A percentile compares a stretch with the other conserved stretches of the same genome.
These are phyloP conservation scores for Nitzschia putrida DNA, from an alignment of 108 stramenopile genomes.

Conservation along the genomic window DNA sequence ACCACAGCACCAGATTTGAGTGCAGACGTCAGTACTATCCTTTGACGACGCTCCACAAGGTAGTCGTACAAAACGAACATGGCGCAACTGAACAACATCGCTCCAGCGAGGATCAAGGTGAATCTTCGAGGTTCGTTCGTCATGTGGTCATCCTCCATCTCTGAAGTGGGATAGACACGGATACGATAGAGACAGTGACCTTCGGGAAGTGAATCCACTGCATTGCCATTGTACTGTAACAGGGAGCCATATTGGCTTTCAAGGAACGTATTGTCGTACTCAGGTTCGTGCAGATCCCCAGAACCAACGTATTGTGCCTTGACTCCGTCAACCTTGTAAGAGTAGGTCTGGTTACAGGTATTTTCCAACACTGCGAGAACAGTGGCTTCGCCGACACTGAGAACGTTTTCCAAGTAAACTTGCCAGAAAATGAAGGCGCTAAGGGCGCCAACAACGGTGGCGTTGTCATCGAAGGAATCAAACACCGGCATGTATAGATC, in stretches of 20 bases:
- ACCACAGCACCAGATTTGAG: slow-evolving; percentile 48
- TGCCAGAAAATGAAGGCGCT: slow-evolving; percentile 43
- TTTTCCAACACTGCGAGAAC: slow-evolving; percentile 39
- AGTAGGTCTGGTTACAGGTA: slow-evolving; percentile 33
- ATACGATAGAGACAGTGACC: not conserved
- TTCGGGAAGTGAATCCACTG: not conserved
- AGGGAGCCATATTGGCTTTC: not conserved
- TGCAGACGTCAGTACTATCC: slow-evolving; percentile 32
- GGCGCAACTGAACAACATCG: slow-evolving; percentile 43
- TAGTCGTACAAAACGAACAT: slow-evolving; percentile 58
- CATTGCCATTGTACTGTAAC: too few relatives aligned
- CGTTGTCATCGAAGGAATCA: not conserved
- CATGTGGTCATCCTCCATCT: not conserved
- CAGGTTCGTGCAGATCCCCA: slow-evolving; percentile 42
- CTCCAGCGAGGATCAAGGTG: not conserved
- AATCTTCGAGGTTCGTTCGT: not conserved
- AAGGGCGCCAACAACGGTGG: slow-evolving; percentile 34
- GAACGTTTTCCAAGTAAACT: slow-evolving; percentile 25
- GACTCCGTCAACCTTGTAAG: slow-evolving; percentile 34
- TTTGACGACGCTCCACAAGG: slow-evolving; percentile 56
- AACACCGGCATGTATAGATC: slow-evolving; percentile 1
- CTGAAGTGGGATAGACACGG: not conserved
- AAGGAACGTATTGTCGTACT: slow-evolving; percentile 12
- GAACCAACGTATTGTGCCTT: slow-evolving; percentile 34
- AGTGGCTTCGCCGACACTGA: slow-evolving; percentile 41